Evolutionary conservation across 78 protist species (phyloP).

Genomic region (Dictyostelium intermedium): DNA sequence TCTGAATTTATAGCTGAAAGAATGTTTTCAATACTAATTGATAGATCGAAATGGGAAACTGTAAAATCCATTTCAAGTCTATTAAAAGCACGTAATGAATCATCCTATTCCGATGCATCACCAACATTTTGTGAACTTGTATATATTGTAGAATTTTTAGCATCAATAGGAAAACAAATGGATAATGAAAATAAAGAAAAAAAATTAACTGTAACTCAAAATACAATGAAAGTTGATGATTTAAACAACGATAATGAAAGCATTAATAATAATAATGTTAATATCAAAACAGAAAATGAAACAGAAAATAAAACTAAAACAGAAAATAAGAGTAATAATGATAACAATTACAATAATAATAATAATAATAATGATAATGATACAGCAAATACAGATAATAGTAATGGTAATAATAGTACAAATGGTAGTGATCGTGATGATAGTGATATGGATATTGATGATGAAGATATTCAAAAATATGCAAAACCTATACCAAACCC

Average conservation of each 20-base stretch:
- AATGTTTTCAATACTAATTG: not conserved
- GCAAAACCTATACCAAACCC: not conserved
- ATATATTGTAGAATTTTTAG: not conserved
- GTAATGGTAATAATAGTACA: not conserved
- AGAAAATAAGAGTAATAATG: not conserved
- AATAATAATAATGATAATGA: not conserved
- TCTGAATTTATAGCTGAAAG: constrained; percentile 7
- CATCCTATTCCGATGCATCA: not conserved
- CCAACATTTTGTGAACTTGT: not conserved
- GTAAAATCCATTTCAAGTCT: not conserved
- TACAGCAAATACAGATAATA: not conserved
- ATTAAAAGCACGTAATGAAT: not conserved
- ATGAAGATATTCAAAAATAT: not conserved
- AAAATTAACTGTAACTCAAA: not conserved
- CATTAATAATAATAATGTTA: not conserved
- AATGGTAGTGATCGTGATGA: not conserved
- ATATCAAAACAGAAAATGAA: not conserved
- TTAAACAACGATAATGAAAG: not conserved
- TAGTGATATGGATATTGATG: constrained; percentile 8
- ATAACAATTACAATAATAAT: not conserved
- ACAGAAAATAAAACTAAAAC: not conserved
- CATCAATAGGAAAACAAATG: not conserved
- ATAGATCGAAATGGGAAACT: not conserved
- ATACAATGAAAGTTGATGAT: not conserved
- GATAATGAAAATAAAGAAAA: constrained; percentile 3